phyloP scores from a whole-genome alignment of 2,329 filamentous ascomycete genomes.

The Pseudomassariella vexata region DNA sequence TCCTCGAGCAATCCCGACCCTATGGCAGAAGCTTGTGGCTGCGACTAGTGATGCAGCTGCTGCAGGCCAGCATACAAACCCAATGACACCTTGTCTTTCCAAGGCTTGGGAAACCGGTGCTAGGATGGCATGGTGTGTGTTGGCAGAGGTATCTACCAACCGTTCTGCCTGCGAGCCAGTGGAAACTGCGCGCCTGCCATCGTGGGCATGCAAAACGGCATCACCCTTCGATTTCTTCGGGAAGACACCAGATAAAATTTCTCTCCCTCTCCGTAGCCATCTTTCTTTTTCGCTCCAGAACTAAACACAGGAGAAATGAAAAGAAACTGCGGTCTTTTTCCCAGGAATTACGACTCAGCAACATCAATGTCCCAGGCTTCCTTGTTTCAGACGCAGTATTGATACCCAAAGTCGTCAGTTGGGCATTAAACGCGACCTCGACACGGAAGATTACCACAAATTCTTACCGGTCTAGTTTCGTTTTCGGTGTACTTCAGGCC shows the following conservation, averaged over 20 bases:
- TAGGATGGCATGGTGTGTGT: constrained; percentile 1
- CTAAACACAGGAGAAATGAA: background rate
- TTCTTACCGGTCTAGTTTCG: constrained; percentile 7
- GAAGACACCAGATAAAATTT: background rate
- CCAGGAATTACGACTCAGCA: background rate
- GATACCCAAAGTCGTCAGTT: constrained; percentile 23
- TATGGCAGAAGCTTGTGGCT: constrained; percentile 3
- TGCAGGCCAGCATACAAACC: constrained; percentile 3
- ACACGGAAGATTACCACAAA: constrained; percentile 8
- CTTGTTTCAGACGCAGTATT: constrained; percentile 15
- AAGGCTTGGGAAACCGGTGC: background rate
- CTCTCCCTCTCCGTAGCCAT: background rate
- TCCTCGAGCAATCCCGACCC: constrained; percentile 3
- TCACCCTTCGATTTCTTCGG: background rate
- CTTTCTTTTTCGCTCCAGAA: background rate
- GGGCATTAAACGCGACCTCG: constrained; percentile 18
- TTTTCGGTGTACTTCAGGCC: constrained; percentile 8
- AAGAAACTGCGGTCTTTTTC: background rate
- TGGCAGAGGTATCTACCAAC: constrained; percentile 3
- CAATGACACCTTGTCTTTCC: background rate
- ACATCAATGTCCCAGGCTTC: constrained; percentile 1
- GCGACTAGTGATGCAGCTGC: constrained; percentile 2
- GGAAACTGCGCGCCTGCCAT: constrained; percentile 4
- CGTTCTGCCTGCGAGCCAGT: constrained; percentile 5
- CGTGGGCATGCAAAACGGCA: constrained; percentile 1